Evolutionary conservation across 768 basidiomycete species (phyloP).

Genomic region (Suillus clintonianus): DNA sequence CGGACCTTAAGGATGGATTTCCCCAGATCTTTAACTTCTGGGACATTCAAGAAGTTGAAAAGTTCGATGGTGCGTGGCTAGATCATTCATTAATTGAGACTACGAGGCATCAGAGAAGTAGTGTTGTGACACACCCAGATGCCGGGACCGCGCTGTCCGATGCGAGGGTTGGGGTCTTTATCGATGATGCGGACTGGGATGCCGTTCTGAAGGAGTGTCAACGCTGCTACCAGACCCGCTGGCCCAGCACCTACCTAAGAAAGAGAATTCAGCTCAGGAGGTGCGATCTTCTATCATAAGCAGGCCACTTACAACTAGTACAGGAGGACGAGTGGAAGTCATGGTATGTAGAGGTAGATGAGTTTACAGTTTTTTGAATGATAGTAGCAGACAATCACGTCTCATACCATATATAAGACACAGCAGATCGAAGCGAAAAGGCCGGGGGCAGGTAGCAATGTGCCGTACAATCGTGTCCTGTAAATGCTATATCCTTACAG

Average conservation of each 20-base stretch:
- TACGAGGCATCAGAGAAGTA: no score
- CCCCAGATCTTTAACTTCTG: conserved; percentile 33
- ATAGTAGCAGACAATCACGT: neutral
- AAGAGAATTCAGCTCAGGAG: neutral
- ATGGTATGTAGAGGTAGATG: neutral
- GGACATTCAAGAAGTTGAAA: conserved; percentile 38
- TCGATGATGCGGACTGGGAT: neutral
- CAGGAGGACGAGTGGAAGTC: neutral
- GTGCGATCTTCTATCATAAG: neutral
- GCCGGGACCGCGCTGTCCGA: neutral
- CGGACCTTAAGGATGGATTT: conserved; percentile 30
- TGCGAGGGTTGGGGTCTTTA: neutral
- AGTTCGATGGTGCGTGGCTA: conserved; percentile 49
- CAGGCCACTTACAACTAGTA: conserved; percentile 1
- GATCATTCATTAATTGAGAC: neutral
- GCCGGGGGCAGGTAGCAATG: neutral
- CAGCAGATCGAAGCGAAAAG: neutral
- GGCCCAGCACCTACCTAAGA: neutral
- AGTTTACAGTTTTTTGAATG: neutral
- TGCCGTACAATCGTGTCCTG: neutral
- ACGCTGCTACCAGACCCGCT: conserved; percentile 43
- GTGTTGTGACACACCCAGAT: conserved; percentile 8
- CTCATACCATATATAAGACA: neutral
- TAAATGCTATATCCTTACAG: no score
- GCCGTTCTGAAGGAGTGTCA: neutral